Conservation (phyloP, 805 yeast species). For the Yarrowia yakushimensis region DNA sequence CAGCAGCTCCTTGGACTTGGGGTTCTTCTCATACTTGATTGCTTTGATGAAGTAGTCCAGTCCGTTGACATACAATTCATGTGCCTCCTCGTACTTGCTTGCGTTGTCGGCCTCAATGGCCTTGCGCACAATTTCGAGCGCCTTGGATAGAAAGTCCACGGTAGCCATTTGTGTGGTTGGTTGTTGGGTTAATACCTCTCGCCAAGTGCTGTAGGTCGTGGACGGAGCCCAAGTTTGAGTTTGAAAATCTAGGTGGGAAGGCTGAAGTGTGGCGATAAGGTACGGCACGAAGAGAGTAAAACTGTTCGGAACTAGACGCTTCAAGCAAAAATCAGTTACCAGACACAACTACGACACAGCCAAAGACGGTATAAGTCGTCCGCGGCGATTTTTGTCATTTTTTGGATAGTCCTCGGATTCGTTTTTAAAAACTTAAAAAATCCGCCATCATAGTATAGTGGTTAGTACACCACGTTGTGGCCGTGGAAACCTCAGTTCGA, state of each 20-base stretch:
- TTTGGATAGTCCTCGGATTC: neutral
- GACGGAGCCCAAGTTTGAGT: slow-evolving; percentile 1
- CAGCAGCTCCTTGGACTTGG: slow-evolving; percentile 81
- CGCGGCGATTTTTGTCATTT: neutral
- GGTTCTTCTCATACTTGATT: slow-evolving; percentile 88
- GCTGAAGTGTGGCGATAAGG: slow-evolving; percentile 20
- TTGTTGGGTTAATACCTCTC: slow-evolving; percentile 9
- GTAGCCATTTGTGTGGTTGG: slow-evolving; percentile 31
- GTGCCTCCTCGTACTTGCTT: slow-evolving; percentile 88
- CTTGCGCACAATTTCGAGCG: slow-evolving; percentile 89
- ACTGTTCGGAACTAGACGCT: neutral
- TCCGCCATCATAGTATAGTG: slow-evolving; percentile 25
- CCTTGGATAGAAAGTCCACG: slow-evolving; percentile 79
- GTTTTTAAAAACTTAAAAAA: neutral
- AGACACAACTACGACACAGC: too few relatives aligned
- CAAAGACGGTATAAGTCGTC: neutral
- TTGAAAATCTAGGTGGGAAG: slow-evolving; percentile 15
- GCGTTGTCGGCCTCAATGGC: slow-evolving; percentile 94
- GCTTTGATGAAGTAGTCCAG: slow-evolving; percentile 95
- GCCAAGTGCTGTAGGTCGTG: neutral
- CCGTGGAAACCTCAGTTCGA: slow-evolving; percentile 26
- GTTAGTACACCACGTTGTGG: slow-evolving; percentile 26
- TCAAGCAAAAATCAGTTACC: too few relatives aligned
- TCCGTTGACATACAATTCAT: slow-evolving; percentile 86
- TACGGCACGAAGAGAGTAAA: neutral